Evolutionary conservation across 305 asterid species (phyloP).

Genomic region (Solanum hybrid): DNA sequence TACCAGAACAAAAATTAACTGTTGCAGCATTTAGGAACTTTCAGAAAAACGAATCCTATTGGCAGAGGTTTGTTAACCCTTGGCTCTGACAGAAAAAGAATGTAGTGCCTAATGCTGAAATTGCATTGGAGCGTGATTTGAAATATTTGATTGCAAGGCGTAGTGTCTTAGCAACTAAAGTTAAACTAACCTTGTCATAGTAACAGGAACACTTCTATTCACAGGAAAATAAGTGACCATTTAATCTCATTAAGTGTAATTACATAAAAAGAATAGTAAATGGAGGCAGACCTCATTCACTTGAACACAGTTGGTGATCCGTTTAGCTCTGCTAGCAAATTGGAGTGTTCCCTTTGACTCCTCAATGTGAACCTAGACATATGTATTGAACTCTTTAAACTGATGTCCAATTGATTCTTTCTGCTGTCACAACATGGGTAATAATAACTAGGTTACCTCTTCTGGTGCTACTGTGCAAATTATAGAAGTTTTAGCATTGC

Average conservation of each 20-base stretch:
- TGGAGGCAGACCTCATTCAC: slow-evolving; percentile 73
- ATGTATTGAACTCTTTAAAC: neutral
- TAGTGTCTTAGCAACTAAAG: neutral
- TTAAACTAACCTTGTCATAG: neutral
- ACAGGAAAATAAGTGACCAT: neutral
- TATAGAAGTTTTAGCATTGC: slow-evolving; percentile 95
- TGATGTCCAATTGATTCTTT: neutral
- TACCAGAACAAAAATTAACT: neutral
- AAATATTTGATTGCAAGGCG: neutral
- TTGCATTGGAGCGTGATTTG: neutral
- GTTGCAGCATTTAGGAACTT: neutral
- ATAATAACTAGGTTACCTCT: slow-evolving; percentile 46
- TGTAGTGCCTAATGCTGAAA: neutral
- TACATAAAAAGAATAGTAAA: neutral
- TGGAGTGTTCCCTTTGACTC: slow-evolving; percentile 96
- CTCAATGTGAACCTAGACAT: slow-evolving; percentile 63
- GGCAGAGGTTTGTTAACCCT: neutral
- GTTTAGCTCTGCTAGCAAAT: slow-evolving; percentile 96
- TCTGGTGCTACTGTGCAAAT: slow-evolving; percentile 94
- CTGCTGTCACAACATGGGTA: neutral
- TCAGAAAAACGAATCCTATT: neutral
- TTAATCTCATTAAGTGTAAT: neutral
- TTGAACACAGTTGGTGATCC: slow-evolving; percentile 94
- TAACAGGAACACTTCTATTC: neutral
- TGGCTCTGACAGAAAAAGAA: neutral